Evolutionary conservation across 805 yeast species (phyloP).

Genomic region (Wickerhamiella kurtzmanii): DNA sequence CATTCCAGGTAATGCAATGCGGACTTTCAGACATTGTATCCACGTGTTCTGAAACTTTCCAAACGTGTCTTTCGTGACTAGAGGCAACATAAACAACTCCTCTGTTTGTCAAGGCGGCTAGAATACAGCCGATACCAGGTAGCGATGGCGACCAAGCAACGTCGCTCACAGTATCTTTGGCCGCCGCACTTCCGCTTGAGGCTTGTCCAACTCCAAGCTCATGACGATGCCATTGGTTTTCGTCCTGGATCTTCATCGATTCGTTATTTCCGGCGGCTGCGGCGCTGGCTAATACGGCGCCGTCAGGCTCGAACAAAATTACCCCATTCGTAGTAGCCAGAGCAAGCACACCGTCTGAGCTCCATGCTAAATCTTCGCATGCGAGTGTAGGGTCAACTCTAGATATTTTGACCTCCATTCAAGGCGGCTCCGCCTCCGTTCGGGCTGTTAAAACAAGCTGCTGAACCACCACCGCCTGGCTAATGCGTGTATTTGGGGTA

Average conservation of each 20-base stretch:
- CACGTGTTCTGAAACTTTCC: background rate
- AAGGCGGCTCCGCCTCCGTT: background rate
- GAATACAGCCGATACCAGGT: slow-evolving; percentile 1
- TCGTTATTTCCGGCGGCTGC: background rate
- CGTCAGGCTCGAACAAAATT: slow-evolving; percentile 2
- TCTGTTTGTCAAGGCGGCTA: slow-evolving; percentile 3
- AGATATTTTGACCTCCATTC: slow-evolving; percentile 5
- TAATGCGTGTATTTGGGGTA: too few relatives aligned
- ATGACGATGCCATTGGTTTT: background rate
- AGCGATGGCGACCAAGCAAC: slow-evolving; percentile 6
- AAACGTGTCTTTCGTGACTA: background rate
- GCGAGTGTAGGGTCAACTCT: slow-evolving; percentile 4
- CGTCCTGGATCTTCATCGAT: background rate
- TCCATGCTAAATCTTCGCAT: slow-evolving; percentile 3
- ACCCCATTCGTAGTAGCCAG: background rate
- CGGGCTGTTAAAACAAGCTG: too few relatives aligned
- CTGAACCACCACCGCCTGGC: too few relatives aligned
- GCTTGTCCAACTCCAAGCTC: background rate
- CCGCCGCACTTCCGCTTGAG: background rate
- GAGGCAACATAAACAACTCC: background rate
- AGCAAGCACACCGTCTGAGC: slow-evolving; percentile 4
- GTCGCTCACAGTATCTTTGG: slow-evolving; percentile 1
- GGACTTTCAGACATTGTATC: background rate
- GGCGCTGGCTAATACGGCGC: background rate
- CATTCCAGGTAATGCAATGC: background rate